phyloP scores from a whole-genome alignment of 2,329 filamentous ascomycete species.

The Tolypocladium pustulatum region DNA sequence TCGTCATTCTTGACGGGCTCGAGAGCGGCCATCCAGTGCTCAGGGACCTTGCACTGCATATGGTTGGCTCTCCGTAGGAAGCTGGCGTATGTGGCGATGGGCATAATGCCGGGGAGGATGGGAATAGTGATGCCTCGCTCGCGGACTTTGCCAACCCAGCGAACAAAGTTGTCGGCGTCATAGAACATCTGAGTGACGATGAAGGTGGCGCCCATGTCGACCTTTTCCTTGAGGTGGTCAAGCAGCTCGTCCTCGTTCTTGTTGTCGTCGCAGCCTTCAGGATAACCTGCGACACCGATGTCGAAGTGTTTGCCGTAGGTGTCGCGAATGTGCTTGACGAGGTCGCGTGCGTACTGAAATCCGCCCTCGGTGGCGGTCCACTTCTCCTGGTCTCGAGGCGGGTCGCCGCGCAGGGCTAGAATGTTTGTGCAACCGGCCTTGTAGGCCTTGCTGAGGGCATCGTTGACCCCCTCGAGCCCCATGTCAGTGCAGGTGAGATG shows the following conservation, averaged over 20 bases:
- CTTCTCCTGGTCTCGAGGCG: constrained; percentile 83
- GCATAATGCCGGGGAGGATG: constrained; percentile 79
- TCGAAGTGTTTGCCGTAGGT: constrained; percentile 72
- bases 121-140: constrained; percentile 74
- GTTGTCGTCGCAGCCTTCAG: constrained; percentile 91
- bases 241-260: constrained; percentile 75
- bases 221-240: constrained; percentile 92
- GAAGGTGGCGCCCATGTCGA: constrained; percentile 86
- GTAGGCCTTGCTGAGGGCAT: constrained; percentile 79
- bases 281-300: constrained; percentile 94
- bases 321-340: constrained; percentile 73
- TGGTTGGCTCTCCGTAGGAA: constrained; percentile 86
- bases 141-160: constrained; percentile 80
- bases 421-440: constrained; percentile 97
- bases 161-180: constrained; percentile 87
- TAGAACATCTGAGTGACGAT: constrained; percentile 99
- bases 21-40: constrained; percentile 67
- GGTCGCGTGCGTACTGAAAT: constrained; percentile 85
- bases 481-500: constrained; percentile 98
- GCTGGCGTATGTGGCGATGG: constrained; percentile 85
- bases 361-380: constrained; percentile 83
- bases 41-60: constrained; percentile 77
- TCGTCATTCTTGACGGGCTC: constrained; percentile 97
- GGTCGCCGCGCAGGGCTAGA: constrained; percentile 83
- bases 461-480: constrained; percentile 83